Evolutionary conservation across 768 basidiomycete genomes (phyloP).

Genomic region (Lactarius hatsudake): DNA sequence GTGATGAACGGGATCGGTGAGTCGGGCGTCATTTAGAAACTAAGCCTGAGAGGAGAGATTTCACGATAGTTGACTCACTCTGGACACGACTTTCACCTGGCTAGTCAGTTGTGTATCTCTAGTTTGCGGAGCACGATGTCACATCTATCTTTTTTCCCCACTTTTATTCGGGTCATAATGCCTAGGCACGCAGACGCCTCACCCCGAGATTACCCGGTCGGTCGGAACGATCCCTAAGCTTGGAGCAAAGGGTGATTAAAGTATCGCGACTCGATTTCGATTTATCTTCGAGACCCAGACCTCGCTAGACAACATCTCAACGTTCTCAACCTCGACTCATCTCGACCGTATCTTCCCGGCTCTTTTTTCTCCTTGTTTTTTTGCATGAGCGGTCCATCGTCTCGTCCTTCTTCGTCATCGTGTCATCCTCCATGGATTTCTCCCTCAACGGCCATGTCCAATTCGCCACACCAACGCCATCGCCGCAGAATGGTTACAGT

Average conservation of each 20-base stretch:
- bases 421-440: neutral
- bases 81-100: neutral
- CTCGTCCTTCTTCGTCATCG: neutral
- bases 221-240: conserved; percentile 4
- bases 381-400: neutral
- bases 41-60: neutral
- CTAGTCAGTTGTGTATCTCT: neutral
- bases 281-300: neutral
- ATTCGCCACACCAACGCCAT: neutral
- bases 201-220: conserved; percentile 17
- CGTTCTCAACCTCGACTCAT: neutral
- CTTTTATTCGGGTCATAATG: neutral
- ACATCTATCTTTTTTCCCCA: neutral
- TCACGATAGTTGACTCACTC: neutral
- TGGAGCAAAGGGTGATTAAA: neutral
- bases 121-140: neutral
- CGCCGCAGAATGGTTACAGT: neutral
- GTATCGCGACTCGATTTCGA: neutral
- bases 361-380: neutral
- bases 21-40: neutral
- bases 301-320: neutral
- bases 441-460: neutral
- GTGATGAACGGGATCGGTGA: neutral
- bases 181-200: conserved; percentile 2
- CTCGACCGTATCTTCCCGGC: neutral